Conservation (phyloP, 192 early-diverging fungal genomes). For the Martensiomyces pterosporus region DNA sequence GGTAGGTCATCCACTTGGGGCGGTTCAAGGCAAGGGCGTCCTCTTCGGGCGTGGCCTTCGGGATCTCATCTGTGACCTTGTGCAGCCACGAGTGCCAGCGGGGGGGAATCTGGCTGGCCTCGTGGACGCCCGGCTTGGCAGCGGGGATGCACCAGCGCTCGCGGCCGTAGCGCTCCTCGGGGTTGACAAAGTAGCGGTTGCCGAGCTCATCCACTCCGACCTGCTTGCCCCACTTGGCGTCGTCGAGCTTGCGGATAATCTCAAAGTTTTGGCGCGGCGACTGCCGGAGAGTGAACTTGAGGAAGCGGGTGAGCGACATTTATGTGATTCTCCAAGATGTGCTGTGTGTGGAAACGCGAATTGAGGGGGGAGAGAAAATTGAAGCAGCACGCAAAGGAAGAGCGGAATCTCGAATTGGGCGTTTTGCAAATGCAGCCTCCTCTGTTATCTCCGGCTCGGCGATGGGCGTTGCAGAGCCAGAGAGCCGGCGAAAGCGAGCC, state of each 20-base stretch:
- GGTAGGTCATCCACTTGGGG: slow-evolving; percentile 48
- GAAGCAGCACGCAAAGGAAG: too few species aligned
- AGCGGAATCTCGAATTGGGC: too few species aligned
- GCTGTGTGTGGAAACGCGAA: too few species aligned
- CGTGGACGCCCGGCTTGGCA: slow-evolving; percentile 40
- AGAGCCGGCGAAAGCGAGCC: too few species aligned
- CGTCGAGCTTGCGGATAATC: slow-evolving; percentile 47
- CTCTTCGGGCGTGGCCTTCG: slow-evolving; percentile 18
- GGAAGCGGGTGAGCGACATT: slow-evolving; percentile 46
- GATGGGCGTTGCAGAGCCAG: too few species aligned
- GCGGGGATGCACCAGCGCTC: slow-evolving; percentile 74
- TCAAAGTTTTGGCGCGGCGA: slow-evolving; percentile 48
- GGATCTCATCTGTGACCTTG: slow-evolving; percentile 42
- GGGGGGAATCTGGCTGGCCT: slow-evolving; percentile 65
- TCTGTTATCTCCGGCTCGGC: too few species aligned
- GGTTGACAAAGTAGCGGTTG: slow-evolving; percentile 74
- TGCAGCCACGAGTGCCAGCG: slow-evolving; percentile 63
- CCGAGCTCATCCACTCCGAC: slow-evolving; percentile 69
- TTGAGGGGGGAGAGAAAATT: too few species aligned
- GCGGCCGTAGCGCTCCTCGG: slow-evolving; percentile 69
- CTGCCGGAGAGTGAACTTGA: slow-evolving; percentile 36
- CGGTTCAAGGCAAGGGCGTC: slow-evolving; percentile 24
- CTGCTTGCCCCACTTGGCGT: slow-evolving; percentile 63
- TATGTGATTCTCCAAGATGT: too few species aligned
- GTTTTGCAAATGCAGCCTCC: too few species aligned